phyloP scores from a whole-genome alignment of 352 stramenopile genomes.

The Phytophthora syringae region DNA sequence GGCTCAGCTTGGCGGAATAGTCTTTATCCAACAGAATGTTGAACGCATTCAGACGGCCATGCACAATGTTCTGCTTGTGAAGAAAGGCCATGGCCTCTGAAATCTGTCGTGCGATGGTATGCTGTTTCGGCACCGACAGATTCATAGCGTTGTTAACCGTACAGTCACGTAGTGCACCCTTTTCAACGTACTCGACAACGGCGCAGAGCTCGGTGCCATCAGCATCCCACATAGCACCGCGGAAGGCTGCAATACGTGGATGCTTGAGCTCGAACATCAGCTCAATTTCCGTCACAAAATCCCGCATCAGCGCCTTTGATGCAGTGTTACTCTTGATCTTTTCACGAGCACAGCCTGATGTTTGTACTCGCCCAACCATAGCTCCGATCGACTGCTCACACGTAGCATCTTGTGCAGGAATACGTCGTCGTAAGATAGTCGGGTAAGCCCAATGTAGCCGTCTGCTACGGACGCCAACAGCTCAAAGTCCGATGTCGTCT shows the following conservation, averaged over 20 bases:
- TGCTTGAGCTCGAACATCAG: conserved; percentile 77
- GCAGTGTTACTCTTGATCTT: conserved; percentile 83
- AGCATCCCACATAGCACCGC: conserved; percentile 76
- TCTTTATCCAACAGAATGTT: conserved; percentile 78
- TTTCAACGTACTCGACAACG: conserved; percentile 74
- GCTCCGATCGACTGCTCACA: conserved; percentile 72
- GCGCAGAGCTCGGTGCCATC: conserved; percentile 74
- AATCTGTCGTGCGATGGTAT: conserved; percentile 72
- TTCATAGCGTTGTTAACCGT: conserved; percentile 44
- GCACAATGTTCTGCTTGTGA: conserved; percentile 75
- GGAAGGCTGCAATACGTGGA: conserved; percentile 71
- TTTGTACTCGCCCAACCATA: conserved; percentile 79
- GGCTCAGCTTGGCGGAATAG: conserved; percentile 73
- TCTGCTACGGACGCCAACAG: conserved; percentile 70
- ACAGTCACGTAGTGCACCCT: conserved; percentile 68
- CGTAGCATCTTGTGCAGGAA: conserved; percentile 76
- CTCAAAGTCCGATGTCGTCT: conserved; percentile 79
- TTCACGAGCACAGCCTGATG: conserved; percentile 74
- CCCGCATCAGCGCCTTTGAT: conserved; percentile 65
- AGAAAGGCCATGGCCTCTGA: conserved; percentile 72
- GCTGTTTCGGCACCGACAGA: conserved; percentile 64
- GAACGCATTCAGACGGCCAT: conserved; percentile 78
- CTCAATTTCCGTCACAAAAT: conserved; percentile 86
- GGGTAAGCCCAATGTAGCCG: conserved; percentile 70
- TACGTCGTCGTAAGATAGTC: conserved; percentile 76